Evolutionary conservation across 176 grass and related monocot genomes (phyloP).

Genomic region (maize (Zea mays)): Zm-B73-REFERENCE-NAM-5.0 NC_050099.1:74447001-74447500

Average conservation of each 20-base stretch:
- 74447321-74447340: constrained; percentile 85
- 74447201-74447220: constrained; percentile 31
- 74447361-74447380: constrained; percentile 63
- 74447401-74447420: constrained; percentile 69
- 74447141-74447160: too few relatives aligned
- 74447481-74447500: not conserved
- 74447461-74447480: constrained; percentile 46
- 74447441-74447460: constrained; percentile 95
- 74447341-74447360: constrained; percentile 85
- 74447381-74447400: constrained; percentile 80
- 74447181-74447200: too few relatives aligned
- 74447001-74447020: not conserved
- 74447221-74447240: constrained; percentile 71
- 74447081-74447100: too few relatives aligned
- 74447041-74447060: too few relatives aligned
- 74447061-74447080: too few relatives aligned
- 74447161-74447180: not conserved
- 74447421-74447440: constrained; percentile 88
- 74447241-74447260: constrained; percentile 93
- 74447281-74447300: constrained; percentile 78
- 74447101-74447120: too few relatives aligned
- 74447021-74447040: too few relatives aligned
- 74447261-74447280: constrained; percentile 68
- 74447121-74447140: too few relatives aligned
- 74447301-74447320: constrained; percentile 67